Evolutionary conservation across 2,329 filamentous ascomycete species (phyloP), one percentile per base, ranked within the genome.

Genomic region (Graphilbum sp.): DNA sequence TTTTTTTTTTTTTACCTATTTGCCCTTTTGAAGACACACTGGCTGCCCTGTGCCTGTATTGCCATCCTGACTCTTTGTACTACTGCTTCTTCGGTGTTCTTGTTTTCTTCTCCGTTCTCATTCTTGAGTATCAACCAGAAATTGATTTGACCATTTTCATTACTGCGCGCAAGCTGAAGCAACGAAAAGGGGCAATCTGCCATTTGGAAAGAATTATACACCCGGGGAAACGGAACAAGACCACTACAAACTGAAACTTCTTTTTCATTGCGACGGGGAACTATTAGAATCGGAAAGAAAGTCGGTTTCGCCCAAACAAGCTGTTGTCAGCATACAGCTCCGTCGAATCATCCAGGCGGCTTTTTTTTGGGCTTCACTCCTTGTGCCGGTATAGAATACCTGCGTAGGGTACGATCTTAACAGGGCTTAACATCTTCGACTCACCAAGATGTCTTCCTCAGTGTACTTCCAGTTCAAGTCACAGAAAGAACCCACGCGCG

Each of bases 391-490:
- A 35, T n/a, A 25, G 17, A 16, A 5, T 16, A 35, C 33, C 20
- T 24, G 16, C 35, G 10, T 23, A 20, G 16, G n/a, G 27, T 9
- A 23, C 15, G 13, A 13, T 30, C 36, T 21, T 8, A 6, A 9
- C 11, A 29, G 7, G 19, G 18, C 32, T 24, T 8, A 24, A 19
- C 17, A 34, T 25, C 13, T 12, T 12, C n/a, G 17, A 31, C 25
- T 23, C 32, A 12, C 9, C 64, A 75, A 53, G 53, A 95, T 95
- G 87, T 75, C 85, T 56, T 94, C 90, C 41, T 96, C 87, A 48
- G 90, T 98, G 55, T 96, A 95, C 64, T 98, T 95, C 82, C 94
- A 94, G 65, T 98, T 98, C 78, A 96, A 95, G 65, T 96, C 88
- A 50, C 86, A 92, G 57, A 95, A 86, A 65, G 90, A 96, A 56